These are phyloP conservation scores for Mucor indicus DNA, from an alignment of 371 early-diverging fungal species.

Conservation along the genomic window DNA sequence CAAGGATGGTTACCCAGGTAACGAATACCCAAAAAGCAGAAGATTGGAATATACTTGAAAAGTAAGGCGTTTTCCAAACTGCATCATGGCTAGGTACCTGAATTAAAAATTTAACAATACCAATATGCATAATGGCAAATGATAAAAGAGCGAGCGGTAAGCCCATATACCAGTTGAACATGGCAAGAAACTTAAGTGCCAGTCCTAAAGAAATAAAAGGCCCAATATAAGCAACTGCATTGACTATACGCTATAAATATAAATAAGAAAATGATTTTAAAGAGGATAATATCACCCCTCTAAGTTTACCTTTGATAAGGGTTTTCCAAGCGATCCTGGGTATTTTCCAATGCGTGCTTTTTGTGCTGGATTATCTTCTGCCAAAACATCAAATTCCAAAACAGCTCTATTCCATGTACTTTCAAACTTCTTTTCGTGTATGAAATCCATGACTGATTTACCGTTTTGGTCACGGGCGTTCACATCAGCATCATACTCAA, in stretches of 20 bases:
- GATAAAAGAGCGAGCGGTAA: constrained; percentile 58
- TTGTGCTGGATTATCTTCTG: constrained; percentile 32
- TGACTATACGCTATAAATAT: constrained; percentile 44
- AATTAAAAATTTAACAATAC: constrained; percentile 61
- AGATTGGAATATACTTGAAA: constrained; percentile 83
- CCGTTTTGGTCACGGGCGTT: constrained; percentile 36
- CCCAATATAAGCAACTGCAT: constrained; percentile 65
- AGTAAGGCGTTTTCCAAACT: constrained; percentile 76
- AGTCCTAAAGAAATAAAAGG: constrained; percentile 68
- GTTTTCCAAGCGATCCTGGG: constrained; percentile 32
- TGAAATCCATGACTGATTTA: constrained; percentile 52
- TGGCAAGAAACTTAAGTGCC: constrained; percentile 53
- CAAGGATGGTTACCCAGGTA: constrained; percentile 53
- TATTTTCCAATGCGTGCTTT: constrained; percentile 26
- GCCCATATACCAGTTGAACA: constrained; percentile 78
- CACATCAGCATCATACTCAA: constrained; percentile 56
- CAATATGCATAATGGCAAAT: constrained; percentile 58
- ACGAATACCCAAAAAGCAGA: constrained; percentile 68
- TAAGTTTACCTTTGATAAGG: constrained; percentile 34
- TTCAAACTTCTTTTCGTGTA: constrained; percentile 40
- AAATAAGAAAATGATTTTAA: neutral
- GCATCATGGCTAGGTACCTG: constrained; percentile 50
- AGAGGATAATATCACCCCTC: neutral
- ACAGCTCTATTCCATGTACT: constrained; percentile 45
- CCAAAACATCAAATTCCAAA: constrained; percentile 43